Evolutionary conservation across 129 eudicot genomes (phyloP).

Genomic region (Daucus carota): DH1_v3.0 NC_030385.2:35917501-35918000

Average conservation of each 20-base stretch:
- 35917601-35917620: not conserved
- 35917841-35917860: too few species aligned
- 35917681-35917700: not conserved
- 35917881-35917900: not conserved
- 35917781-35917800: not conserved
- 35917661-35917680: too few species aligned
- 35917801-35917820: not conserved
- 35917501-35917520: conserved; percentile 13
- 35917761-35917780: too few species aligned
- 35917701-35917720: not conserved
- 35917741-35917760: not conserved
- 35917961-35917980: too few species aligned
- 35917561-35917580: not conserved
- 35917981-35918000: too few species aligned
- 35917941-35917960: too few species aligned
- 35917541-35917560: not conserved
- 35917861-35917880: not conserved
- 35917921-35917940: too few species aligned
- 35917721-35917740: not conserved
- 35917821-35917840: too few species aligned
- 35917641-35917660: not conserved
- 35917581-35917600: not conserved
- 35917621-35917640: not conserved
- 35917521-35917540: not conserved
- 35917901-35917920: too few species aligned